Evolutionary conservation across 352 stramenopile species (phyloP).

Genomic region (Phytophthora pluvialis): DNA sequence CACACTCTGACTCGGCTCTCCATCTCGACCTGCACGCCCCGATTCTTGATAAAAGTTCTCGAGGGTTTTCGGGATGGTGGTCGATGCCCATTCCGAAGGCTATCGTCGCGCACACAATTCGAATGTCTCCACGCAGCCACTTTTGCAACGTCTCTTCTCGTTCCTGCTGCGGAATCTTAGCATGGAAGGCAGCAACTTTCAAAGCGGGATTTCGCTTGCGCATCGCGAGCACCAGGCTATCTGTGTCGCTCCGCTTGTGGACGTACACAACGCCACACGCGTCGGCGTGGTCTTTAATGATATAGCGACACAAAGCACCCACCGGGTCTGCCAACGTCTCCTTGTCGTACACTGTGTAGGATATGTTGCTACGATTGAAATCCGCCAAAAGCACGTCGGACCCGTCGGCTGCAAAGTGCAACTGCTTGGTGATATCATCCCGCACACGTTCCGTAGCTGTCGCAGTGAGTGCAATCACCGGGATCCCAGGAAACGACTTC

Average conservation of each 20-base stretch:
- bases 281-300: slow-evolving; percentile 42
- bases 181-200: slow-evolving; percentile 54
- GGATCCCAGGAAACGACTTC: slow-evolving; percentile 36
- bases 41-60: slow-evolving; percentile 98
- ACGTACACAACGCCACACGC: slow-evolving; percentile 60
- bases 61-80: slow-evolving; percentile 88
- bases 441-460: slow-evolving; percentile 83
- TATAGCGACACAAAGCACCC: slow-evolving; percentile 46
- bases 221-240: slow-evolving; percentile 46
- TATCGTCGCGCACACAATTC: slow-evolving; percentile 93
- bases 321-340: slow-evolving; percentile 52
- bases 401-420: slow-evolving; percentile 41
- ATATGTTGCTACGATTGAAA: slow-evolving; percentile 70
- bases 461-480: slow-evolving; percentile 91
- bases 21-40: slow-evolving; percentile 94
- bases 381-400: slow-evolving; percentile 54
- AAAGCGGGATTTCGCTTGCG: slow-evolving; percentile 33
- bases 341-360: slow-evolving; percentile 60
- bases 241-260: slow-evolving; percentile 62
- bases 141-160: slow-evolving; percentile 49
- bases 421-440: slow-evolving; percentile 56
- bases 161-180: slow-evolving; percentile 50
- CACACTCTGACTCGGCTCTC: slow-evolving; percentile 83
- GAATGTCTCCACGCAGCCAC: slow-evolving; percentile 54
- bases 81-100: slow-evolving; percentile 95